These are phyloP conservation scores for Brassica carinata DNA, from an alignment of 345 rosid species.

Conservation along the genomic window DNA sequence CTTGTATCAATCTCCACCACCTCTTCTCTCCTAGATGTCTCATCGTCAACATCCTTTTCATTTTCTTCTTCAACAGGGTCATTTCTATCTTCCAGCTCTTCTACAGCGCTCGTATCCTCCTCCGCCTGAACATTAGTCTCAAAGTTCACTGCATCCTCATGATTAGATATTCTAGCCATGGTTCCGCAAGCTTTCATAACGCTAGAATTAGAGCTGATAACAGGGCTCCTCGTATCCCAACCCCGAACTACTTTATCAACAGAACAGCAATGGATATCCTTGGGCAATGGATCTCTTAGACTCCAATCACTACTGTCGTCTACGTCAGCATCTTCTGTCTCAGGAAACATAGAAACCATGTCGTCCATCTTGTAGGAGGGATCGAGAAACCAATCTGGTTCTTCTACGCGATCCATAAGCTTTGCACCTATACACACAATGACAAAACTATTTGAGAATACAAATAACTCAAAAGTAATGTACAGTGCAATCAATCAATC, in stretches of 20 bases:
- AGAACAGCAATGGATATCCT: conserved; percentile 15
- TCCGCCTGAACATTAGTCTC: no score
- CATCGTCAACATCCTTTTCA: no score
- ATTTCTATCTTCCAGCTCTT: no score
- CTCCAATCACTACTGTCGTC: conserved; percentile 3
- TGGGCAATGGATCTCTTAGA: not conserved
- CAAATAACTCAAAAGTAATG: not conserved
- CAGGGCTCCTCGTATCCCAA: conserved; percentile 8
- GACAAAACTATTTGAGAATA: not conserved
- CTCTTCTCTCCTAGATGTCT: no score
- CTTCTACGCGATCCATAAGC: conserved; percentile 18
- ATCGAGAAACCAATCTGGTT: conserved; percentile 27
- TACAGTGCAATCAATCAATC: not conserved
- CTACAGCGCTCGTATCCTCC: no score
- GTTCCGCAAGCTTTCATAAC: conserved; percentile 29
- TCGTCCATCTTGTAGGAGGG: not conserved
- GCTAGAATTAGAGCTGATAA: conserved; percentile 12
- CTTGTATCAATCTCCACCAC: no score
- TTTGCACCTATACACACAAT: conserved; percentile 28
- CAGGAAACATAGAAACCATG: conserved; percentile 16
- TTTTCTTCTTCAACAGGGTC: no score
- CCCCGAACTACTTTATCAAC: conserved; percentile 14
- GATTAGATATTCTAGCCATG: conserved; percentile 1
- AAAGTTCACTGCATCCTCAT: not conserved
- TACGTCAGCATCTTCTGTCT: not conserved